These are phyloP conservation scores for Erigeron philadelphicus DNA, from an alignment of 140 eudicot genomes.

Conservation along the genomic window DNA sequence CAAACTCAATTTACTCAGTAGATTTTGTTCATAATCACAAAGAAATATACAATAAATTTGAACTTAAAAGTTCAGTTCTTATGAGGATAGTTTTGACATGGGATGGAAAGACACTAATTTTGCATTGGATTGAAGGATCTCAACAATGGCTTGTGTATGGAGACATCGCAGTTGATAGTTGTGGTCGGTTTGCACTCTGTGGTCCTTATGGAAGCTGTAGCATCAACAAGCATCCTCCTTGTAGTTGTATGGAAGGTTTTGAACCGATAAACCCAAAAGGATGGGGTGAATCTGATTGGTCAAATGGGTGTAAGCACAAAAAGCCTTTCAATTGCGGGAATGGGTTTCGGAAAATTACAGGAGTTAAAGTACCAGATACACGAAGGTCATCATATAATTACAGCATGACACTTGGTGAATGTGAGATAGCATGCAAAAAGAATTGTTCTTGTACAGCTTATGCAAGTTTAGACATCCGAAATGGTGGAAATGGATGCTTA, in stretches of 20 bases:
- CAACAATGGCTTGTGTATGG: conserved; percentile 21
- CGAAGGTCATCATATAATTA: conserved; percentile 17
- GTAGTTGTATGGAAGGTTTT: conserved; percentile 32
- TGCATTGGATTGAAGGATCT: conserved; percentile 17
- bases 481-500: conserved; percentile 30
- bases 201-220: conserved; percentile 29
- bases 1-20: conserved; percentile 15
- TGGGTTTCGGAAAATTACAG: conserved; percentile 12
- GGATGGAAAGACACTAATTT: conserved; percentile 1
- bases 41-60: conserved; percentile 18
- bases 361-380: conserved; percentile 31
- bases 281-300: conserved; percentile 26
- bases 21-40: conserved; percentile 22
- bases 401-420: conserved; percentile 26
- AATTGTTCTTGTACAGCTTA: conserved; percentile 30
- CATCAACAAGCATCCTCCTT: conserved; percentile 23
- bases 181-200: conserved; percentile 28
- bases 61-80: conserved; percentile 13
- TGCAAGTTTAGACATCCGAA: conserved; percentile 12
- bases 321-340: conserved; percentile 19
- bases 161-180: conserved; percentile 15
- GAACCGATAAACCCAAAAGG: conserved; percentile 16
- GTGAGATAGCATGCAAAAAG: conserved; percentile 25
- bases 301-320: conserved; percentile 27
- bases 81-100: conserved; percentile 23